Base-by-base conservation (phyloP, 2,329 filamentous ascomycete genomes). In the Plenodomus tracheiphilus region DNA sequence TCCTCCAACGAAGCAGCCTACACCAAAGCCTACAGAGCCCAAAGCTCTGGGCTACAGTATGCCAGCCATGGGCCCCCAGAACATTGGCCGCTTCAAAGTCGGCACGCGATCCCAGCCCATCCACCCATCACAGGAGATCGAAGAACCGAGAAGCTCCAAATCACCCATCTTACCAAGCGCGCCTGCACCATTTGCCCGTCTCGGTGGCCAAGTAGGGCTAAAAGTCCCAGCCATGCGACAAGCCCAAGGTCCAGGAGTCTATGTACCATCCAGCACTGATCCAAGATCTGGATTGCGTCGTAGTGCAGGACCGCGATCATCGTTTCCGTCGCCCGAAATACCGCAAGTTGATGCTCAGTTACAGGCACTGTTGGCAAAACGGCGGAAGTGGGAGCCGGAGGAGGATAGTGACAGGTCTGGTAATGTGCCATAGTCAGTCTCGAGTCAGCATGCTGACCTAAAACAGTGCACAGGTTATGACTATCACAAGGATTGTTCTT, bases 101-200 rank as follows among this genome's bases (percentile, higher is more conserved):
- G 61, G 64, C 9, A 58, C 43, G 6, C 62, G 64, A 6, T 51
- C 49, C 2, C 49, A 54, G 19, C 64, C 64, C 4, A 48, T 64
- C 36, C 62, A 65, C 41, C 41, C 51, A 17, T 63, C 63, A 1
- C 62, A 67, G 22, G 56, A 62, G 6, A 40, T 55, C 19, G 39
- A 46, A 28, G 49, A 51, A n/a, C 48, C 46, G 18, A 21, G 39
- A 18, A 40, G 35, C 17, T 39, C 53, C 9, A 36, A 38, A 8
- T 49, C 45, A n/a, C 51, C 54, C n/a, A 35, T 32, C 11, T 43
- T 39, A 10, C 56, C 51, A 17, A 38, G 32, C 1, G 41, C 46
- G 9, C 60, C 52, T 4, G 48, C 57, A 2, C 59, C 61, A 13
- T 32, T 56, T 17, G 58, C 51, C 9, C 59, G 63, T 13, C 51